Conservation (phyloP, 352 stramenopile species). For the Blastocystis sp. region DNA sequence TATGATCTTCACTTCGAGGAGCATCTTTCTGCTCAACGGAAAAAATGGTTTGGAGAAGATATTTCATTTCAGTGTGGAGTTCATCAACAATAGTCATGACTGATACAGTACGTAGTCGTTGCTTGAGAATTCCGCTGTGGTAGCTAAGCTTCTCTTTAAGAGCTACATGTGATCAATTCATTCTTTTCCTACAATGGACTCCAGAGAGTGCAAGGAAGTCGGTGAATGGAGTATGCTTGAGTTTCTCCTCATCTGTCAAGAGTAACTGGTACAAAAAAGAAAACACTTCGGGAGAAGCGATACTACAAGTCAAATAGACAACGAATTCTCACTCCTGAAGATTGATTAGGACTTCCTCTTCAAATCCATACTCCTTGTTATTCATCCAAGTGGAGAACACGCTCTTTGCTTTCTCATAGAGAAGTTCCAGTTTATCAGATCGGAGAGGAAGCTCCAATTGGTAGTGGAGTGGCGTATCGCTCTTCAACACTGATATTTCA, state of each 20-base stretch:
- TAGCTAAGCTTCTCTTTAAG: constrained; percentile 3
- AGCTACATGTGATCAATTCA: not conserved
- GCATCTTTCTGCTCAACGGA: not conserved
- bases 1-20: not conserved
- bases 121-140: not conserved
- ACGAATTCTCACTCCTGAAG: not conserved
- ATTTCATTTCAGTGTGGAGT: not conserved
- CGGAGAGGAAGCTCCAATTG: constrained; percentile 1
- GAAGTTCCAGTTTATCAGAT: not conserved
- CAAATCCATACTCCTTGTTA: not conserved
- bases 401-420: constrained; percentile 33
- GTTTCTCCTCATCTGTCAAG: not conserved
- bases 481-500: not conserved
- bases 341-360: constrained; percentile 37
- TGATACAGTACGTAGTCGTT: not conserved
- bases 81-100: not conserved
- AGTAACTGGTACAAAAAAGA: constrained; percentile 45
- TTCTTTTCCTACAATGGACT: not conserved
- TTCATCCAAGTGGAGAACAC: constrained; percentile 17
- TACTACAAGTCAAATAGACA: not conserved
- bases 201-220: not conserved
- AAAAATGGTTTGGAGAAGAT: not conserved
- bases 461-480: constrained; percentile 35
- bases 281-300: constrained; percentile 11
- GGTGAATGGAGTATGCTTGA: constrained; percentile 21